Evolutionary conservation across 2,329 filamentous ascomycete genomes (phyloP), one percentile per base, ranked within the genome.

Genomic region (Myriangium duriaei): DNA sequence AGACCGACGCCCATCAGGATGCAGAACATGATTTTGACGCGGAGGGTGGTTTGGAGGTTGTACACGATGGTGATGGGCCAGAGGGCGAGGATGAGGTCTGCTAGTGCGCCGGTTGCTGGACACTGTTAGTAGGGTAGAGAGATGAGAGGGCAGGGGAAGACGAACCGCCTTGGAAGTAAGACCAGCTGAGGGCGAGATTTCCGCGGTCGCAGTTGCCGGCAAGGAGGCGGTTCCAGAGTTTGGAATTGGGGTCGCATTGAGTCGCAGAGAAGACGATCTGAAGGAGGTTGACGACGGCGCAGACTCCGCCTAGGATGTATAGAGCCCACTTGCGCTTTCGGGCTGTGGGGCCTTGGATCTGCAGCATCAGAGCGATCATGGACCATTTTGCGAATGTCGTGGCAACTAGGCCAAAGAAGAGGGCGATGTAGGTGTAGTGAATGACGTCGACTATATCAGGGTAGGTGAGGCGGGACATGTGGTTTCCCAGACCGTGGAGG

Each of bases 221-320:
- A 7, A 31, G 24, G 28, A 19, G 32, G 14, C 35, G 5, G 26
- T 37, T 30, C 35, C 35, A 37, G 14, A 37, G 28, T 5, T 29
- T 10, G 15, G 11, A 15, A 17, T 26, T 17, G 3, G 35, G 35
- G n/a, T 11, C 11, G 35, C 35, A 37, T 14, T 37, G 35, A 14
- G 21, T 26, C 10, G 35, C 28, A 5, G 26, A 30, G 26, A 37
- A 31, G 26, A 31, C 9, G 21, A 37, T 30, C 21, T 44, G 42
- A 13, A 41, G 19, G 19, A 44, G 39, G 17, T 44, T 42, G 34
- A 39, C 29, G 28, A 36, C 26, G 11, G 39, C 42, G 29, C 41
- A 44, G n/a, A 30, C 30, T 10, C 26, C 42, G 30, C 34, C 42
- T 28, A 44, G 36, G 30, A 32, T 37, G 13, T 34, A 36, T 21